These are phyloP conservation scores for Lichtheimia ornata DNA, from an alignment of 371 early-diverging fungal species.

Conservation along the genomic window DNA sequence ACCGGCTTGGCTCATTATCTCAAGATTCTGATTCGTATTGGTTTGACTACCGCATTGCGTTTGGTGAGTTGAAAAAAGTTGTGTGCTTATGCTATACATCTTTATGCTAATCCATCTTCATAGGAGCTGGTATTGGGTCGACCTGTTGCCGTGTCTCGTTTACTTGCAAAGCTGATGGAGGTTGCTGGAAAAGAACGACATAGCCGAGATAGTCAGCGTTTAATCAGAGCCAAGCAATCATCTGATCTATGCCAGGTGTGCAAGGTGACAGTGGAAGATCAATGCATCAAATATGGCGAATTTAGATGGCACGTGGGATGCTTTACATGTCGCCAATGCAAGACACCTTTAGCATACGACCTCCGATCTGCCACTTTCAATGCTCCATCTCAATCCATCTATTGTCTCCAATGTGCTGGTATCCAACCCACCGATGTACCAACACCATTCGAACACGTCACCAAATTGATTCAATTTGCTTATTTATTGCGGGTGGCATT, in stretches of 20 bases:
- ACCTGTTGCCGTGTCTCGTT: conserved; percentile 52
- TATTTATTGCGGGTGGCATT: conserved; percentile 87
- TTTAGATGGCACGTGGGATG: conserved; percentile 83
- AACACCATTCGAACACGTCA: conserved; percentile 65
- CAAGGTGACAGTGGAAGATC: conserved; percentile 76
- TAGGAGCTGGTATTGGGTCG: conserved; percentile 10
- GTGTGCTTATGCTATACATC: conserved; percentile 17
- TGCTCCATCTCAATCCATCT: conserved; percentile 39
- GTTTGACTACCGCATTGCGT: conserved; percentile 84
- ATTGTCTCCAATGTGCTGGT: conserved; percentile 51
- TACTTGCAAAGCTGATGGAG: conserved; percentile 65
- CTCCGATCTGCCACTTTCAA: conserved; percentile 49
- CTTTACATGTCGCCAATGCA: conserved; percentile 73
- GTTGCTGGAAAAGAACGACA: conserved; percentile 49
- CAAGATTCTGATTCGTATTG: conserved; percentile 90
- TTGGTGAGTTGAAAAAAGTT: conserved; percentile 56
- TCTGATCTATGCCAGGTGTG: conserved; percentile 85
- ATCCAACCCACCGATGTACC: conserved; percentile 23
- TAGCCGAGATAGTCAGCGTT: conserved; percentile 43
- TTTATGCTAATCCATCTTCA: conserved; percentile 73
- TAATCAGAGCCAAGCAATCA: conserved; percentile 42
- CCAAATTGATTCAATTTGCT: conserved; percentile 88
- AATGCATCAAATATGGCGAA: conserved; percentile 72
- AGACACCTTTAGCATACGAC: conserved; percentile 49
- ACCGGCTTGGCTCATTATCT: conserved; percentile 92